Evolutionary conservation across 2,329 filamentous ascomycete genomes (phyloP), one percentile per base, ranked within the genome.

Genomic region (Neonectria faginata): DNA sequence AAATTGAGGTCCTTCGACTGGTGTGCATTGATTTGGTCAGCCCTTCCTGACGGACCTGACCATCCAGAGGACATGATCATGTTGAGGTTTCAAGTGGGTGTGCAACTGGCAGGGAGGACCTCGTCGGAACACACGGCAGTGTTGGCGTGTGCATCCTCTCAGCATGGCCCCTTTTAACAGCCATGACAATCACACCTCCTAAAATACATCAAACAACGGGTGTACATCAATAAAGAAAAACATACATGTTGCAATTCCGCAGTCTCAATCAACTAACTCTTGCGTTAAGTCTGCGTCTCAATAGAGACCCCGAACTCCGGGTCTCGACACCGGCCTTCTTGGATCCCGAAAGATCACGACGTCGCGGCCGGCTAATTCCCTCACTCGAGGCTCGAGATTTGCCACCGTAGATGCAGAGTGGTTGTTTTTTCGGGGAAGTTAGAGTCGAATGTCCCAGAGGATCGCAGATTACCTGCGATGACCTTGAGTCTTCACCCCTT

Each of bases 61-160:
- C 36, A 52, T 14, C n/a, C 25, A 18, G 27, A 41, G 27, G 42
- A 29, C 9, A 14, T 16, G 25, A 27, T 3, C 7, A 36, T 27
- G 20, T 51, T 25, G 41, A 3, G 2, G 27, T 25, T 53, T 29
- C 12, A 22, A 52, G 14, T 51, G 12, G 5, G 22, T 25, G 33
- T 41, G 12, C 5, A 18, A 5, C 48, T 61, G 48, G 47, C 48
- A 58, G 39, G 54, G 53, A 64, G 41, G 5, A 22, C 64, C 51
- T 61, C 27, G 48, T 39, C 64, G 64, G 60, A 52, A 58, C 20
- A 33, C 31, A 60, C 58, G 60, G 52, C 56, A 58, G 18, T 45
- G 55, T 25, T 39, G 44, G 47, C 51, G 33, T 42, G 48, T 51
- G 45, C 39, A 41, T 57, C 33, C 44, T n/a, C 47, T 25, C 7